Evolutionary conservation across 2,329 filamentous ascomycete species (phyloP).

Genomic region (Bertia moriformis): DNA sequence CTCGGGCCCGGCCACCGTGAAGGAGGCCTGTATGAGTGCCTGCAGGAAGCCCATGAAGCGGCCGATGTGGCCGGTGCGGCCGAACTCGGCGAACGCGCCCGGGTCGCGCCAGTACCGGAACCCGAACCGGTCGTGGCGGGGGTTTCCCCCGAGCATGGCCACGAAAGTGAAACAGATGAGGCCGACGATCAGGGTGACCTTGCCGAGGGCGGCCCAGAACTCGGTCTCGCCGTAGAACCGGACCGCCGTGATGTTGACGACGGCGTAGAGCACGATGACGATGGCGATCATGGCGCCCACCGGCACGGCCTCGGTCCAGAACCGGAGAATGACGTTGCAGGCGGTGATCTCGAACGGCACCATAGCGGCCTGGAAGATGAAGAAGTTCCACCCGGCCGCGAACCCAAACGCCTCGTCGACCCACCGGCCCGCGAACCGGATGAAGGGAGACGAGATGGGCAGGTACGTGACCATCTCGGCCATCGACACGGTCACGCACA

Average conservation of each 20-base stretch:
- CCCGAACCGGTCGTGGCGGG: slow-evolving; percentile 54
- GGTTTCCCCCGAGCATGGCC: slow-evolving; percentile 72
- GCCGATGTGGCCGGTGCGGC: slow-evolving; percentile 51
- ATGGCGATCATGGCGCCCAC: slow-evolving; percentile 47
- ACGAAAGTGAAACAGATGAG: slow-evolving; percentile 68
- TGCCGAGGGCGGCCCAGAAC: slow-evolving; percentile 60
- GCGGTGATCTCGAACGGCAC: slow-evolving; percentile 57
- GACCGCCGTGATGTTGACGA: slow-evolving; percentile 57
- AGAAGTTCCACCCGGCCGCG: slow-evolving; percentile 62
- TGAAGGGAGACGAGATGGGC: slow-evolving; percentile 65
- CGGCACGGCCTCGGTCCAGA: slow-evolving; percentile 46
- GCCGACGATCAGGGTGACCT: slow-evolving; percentile 57
- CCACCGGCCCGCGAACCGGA: slow-evolving; percentile 61
- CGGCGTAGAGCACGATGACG: slow-evolving; percentile 31
- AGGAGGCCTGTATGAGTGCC: slow-evolving; percentile 58
- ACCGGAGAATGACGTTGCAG: slow-evolving; percentile 47
- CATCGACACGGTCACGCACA: neutral
- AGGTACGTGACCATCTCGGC: slow-evolving; percentile 67
- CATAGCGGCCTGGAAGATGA: slow-evolving; percentile 46
- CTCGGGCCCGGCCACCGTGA: slow-evolving; percentile 47
- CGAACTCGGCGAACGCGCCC: slow-evolving; percentile 53
- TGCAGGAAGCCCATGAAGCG: slow-evolving; percentile 62
- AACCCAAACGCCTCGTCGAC: slow-evolving; percentile 66
- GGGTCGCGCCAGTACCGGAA: slow-evolving; percentile 35
- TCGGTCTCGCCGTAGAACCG: slow-evolving; percentile 66